Conservation (phyloP, 2,329 filamentous ascomycete genomes). For the Ceratocystis variospora region DNA sequence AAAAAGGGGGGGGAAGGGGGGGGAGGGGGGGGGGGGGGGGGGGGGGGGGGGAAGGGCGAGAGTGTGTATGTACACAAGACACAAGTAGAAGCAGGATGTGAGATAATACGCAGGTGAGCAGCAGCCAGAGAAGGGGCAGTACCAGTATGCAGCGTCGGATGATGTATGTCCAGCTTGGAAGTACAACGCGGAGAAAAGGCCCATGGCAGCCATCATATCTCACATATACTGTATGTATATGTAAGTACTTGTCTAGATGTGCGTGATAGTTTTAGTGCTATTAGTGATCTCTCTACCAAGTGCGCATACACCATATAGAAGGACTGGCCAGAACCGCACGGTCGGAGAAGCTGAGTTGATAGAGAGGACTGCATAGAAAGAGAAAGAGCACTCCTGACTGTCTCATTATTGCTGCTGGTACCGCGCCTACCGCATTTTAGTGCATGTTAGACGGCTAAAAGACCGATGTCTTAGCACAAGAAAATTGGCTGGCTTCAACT, state of each 20-base stretch:
- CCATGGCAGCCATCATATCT: background rate
- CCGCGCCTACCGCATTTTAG: background rate
- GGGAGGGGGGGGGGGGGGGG: background rate
- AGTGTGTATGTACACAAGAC: background rate
- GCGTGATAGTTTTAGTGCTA: background rate
- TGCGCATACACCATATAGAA: background rate
- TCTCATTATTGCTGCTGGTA: background rate
- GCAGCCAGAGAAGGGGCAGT: background rate
- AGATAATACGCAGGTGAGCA: background rate
- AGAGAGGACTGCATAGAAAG: background rate
- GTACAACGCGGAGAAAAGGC: background rate
- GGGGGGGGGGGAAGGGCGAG: background rate
- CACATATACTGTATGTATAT: background rate
- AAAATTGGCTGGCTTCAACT: background rate
- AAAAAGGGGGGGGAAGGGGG: background rate
- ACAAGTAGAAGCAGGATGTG: background rate
- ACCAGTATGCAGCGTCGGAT: background rate
- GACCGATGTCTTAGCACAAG: background rate
- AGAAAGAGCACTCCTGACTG: background rate
- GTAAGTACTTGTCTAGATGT: background rate
- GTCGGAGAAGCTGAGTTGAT: background rate
- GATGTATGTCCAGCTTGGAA: constrained; percentile 1
- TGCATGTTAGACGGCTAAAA: background rate
- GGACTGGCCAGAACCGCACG: background rate
- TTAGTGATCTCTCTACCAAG: background rate